These are phyloP conservation scores for Jamesozyma jinghongensis DNA, from an alignment of 805 yeast genomes.

Conservation along the genomic window DNA sequence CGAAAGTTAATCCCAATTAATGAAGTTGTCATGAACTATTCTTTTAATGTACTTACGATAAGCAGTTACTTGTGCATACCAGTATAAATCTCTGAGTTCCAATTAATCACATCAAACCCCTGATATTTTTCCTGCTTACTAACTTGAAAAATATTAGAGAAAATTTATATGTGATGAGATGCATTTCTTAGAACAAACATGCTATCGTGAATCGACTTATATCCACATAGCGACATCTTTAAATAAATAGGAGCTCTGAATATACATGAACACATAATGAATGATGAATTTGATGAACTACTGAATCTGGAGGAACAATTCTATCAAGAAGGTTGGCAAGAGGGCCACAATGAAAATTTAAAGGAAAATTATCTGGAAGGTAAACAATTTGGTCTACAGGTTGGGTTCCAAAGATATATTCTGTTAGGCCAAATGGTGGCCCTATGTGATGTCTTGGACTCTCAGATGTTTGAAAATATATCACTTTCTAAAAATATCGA, in stretches of 20 bases:
- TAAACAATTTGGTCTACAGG: constrained; percentile 72
- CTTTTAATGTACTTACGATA: too few species aligned
- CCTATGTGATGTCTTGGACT: constrained; percentile 36
- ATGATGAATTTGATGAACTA: constrained; percentile 40
- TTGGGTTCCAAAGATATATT: constrained; percentile 62
- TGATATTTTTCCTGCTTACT: not conserved
- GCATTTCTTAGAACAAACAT: too few species aligned
- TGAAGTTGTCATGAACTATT: too few species aligned
- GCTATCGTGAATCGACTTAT: too few species aligned
- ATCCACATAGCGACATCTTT: too few species aligned
- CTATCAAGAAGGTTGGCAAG: constrained; percentile 61
- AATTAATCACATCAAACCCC: too few species aligned
- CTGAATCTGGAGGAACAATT: constrained; percentile 48
- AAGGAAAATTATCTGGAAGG: constrained; percentile 63
- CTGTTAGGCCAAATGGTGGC: constrained; percentile 62
- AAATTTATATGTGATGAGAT: too few species aligned
- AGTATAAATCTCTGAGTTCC: too few species aligned
- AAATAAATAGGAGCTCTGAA: too few species aligned
- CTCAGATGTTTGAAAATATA: constrained; percentile 7
- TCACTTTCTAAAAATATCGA: constrained; percentile 17
- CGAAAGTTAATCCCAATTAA: too few species aligned
- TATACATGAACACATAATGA: constrained; percentile 9
- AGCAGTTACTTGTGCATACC: too few species aligned
- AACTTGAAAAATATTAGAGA: not conserved
- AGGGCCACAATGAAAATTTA: constrained; percentile 58